Conservation (phyloP, 208 protist genomes). For the Acanthamoeba rhysodes region DNA sequence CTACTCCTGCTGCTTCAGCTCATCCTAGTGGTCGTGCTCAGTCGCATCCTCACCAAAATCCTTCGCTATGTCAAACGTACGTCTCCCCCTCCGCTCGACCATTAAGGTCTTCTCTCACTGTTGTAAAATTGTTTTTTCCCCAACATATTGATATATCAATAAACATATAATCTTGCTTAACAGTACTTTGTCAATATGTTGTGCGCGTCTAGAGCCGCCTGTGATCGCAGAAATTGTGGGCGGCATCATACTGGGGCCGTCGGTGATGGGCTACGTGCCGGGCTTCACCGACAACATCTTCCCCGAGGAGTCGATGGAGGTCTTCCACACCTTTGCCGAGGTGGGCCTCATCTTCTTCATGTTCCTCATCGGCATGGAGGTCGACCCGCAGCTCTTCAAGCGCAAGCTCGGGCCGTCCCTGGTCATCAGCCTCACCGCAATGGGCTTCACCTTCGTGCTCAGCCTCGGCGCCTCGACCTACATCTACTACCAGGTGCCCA, state of each 20-base stretch:
- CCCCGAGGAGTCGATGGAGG: conserved; percentile 27
- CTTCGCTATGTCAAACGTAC: conserved; percentile 24
- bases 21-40: conserved; percentile 5
- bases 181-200: too few species aligned
- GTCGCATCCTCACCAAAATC: conserved; percentile 8
- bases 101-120: too few species aligned
- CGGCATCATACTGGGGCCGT: conserved; percentile 11
- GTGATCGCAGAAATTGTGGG: conserved; percentile 29
- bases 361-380: conserved; percentile 79
- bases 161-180: too few species aligned
- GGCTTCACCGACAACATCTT: conserved; percentile 74
- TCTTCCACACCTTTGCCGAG: conserved; percentile 26
- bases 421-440: conserved; percentile 63
- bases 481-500: conserved; percentile 49
- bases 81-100: background rate
- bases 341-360: conserved; percentile 86
- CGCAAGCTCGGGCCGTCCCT: conserved; percentile 75
- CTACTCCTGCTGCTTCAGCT: background rate
- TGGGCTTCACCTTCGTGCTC: conserved; percentile 29
- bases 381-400: conserved; percentile 76
- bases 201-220: conserved; percentile 4
- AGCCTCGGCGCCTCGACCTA: conserved; percentile 43
- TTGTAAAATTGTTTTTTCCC: too few species aligned
- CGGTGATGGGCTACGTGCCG: conserved; percentile 65
- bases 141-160: background rate